Percentiles rank a stretch among this genome's conserved stretches.
These are phyloP conservation scores for Erodium texanum DNA, from an alignment of 441 rosid species.

Conservation along the genomic window DNA sequence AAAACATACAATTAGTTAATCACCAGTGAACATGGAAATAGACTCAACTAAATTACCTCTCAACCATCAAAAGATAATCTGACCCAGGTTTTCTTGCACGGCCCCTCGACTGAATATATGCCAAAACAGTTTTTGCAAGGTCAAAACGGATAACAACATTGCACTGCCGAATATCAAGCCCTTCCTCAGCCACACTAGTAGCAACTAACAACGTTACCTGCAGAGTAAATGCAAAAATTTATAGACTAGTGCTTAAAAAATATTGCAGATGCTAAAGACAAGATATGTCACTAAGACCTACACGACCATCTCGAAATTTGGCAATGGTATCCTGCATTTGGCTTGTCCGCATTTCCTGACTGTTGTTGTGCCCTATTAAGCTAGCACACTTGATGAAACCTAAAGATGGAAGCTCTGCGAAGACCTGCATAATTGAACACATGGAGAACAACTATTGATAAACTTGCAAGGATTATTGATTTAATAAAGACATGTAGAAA, in stretches of 20 bases:
- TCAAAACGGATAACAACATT: slow-evolving; percentile 98
- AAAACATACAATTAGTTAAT: background rate
- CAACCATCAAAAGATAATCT: slow-evolving; percentile 96
- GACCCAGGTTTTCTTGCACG: slow-evolving; percentile 99
- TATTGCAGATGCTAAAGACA: slow-evolving; percentile 13
- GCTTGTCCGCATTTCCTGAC: slow-evolving; percentile 89
- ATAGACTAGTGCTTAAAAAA: slow-evolving; percentile 11
- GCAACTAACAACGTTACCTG: slow-evolving; percentile 95
- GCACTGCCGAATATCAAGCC: slow-evolving; percentile 98
- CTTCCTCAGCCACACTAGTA: slow-evolving; percentile 99
- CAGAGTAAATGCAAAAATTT: slow-evolving; percentile 16
- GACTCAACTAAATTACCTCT: slow-evolving; percentile 52
- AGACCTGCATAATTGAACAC: slow-evolving; percentile 46
- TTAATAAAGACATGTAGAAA: background rate
- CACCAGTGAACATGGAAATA: background rate
- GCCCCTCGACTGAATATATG: slow-evolving; percentile 97
- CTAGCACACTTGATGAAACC: slow-evolving; percentile 82
- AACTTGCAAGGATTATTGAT: slow-evolving; percentile 11
- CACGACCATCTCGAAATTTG: slow-evolving; percentile 94
- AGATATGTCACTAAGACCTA: slow-evolving; percentile 30
- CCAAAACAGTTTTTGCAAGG: slow-evolving; percentile 97
- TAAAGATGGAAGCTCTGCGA: slow-evolving; percentile 88
- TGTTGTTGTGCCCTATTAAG: slow-evolving; percentile 94
- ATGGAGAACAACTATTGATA: slow-evolving; percentile 3
- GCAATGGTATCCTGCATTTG: slow-evolving; percentile 97